A percentile compares a stretch with the other conserved stretches of the same genome.
Evolutionary conservation across 345 rosid species (phyloP).

Genomic region (Xanthoceras sorbifolium): DNA sequence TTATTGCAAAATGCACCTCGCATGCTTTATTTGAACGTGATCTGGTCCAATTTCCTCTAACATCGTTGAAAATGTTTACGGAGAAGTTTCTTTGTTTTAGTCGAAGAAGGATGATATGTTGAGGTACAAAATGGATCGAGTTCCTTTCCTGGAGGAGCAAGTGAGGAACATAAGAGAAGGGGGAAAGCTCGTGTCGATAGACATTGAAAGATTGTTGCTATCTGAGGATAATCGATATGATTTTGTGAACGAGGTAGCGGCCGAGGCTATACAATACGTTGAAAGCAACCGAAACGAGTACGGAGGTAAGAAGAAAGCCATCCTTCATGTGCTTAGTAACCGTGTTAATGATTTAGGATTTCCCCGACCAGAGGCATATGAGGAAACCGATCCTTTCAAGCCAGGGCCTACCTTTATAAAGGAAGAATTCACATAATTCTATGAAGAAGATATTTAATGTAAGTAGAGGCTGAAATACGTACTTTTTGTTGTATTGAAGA

Average conservation of each 20-base stretch:
- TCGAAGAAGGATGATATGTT: constrained; percentile 74
- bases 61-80: background rate
- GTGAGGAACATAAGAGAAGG: constrained; percentile 68
- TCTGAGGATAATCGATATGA: constrained; percentile 77
- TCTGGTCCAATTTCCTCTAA: background rate
- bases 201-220: constrained; percentile 64
- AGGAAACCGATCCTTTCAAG: constrained; percentile 66
- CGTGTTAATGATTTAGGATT: constrained; percentile 80
- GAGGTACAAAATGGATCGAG: constrained; percentile 57
- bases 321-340: constrained; percentile 84
- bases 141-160: constrained; percentile 89
- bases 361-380: constrained; percentile 72
- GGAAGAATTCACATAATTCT: constrained; percentile 54
- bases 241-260: constrained; percentile 79
- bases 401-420: constrained; percentile 73
- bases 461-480: background rate
- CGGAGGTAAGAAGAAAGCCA: constrained; percentile 79
- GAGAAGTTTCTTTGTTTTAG: constrained; percentile 32
- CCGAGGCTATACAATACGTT: constrained; percentile 79
- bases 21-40: background rate
- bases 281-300: constrained; percentile 73
- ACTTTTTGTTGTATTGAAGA: background rate
- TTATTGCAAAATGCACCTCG: background rate
- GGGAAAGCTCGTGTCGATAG: constrained; percentile 65
- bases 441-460: background rate